Percentiles rank a stretch among this genome's conserved stretches.
phyloP scores from a whole-genome alignment of 257 asterid species.

The Lavandula angustifolia region DNA sequence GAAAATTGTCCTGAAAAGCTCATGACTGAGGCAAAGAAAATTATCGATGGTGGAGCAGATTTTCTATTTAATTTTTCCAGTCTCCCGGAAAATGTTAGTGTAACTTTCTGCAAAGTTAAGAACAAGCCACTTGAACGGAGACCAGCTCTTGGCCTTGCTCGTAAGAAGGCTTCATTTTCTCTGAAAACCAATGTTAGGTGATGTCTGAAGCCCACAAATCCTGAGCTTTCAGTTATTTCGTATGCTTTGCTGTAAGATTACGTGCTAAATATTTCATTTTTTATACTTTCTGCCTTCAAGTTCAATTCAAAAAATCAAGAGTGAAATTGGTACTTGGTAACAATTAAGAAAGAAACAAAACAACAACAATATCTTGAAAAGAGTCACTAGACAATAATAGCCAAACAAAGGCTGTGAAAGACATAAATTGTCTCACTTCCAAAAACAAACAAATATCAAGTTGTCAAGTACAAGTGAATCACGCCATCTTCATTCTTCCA shows the following conservation, averaged over 20 bases:
- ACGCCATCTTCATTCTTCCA: too few species aligned
- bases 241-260: not conserved
- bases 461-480: too few species aligned
- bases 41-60: conserved; percentile 63
- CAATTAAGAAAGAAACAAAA: too few species aligned
- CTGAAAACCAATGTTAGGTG: conserved; percentile 62
- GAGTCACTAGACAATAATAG: too few species aligned
- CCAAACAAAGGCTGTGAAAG: too few species aligned
- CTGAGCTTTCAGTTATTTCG: not conserved
- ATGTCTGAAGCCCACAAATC: conserved; percentile 15
- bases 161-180: conserved; percentile 62
- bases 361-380: too few species aligned
- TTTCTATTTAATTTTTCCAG: conserved; percentile 42
- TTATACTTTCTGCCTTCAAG: conserved; percentile 21
- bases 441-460: too few species aligned
- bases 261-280: conserved; percentile 13
- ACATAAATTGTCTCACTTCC: too few species aligned
- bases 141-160: conserved; percentile 71
- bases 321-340: too few species aligned
- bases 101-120: conserved; percentile 25
- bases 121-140: conserved; percentile 35
- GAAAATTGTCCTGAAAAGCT: conserved; percentile 52
- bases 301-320: too few species aligned
- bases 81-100: conserved; percentile 39
- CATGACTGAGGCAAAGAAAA: conserved; percentile 66